Evolutionary conservation across 1,284 basidiomycete genomes (phyloP).

Genomic region (Xerocomus subilludens): DNA sequence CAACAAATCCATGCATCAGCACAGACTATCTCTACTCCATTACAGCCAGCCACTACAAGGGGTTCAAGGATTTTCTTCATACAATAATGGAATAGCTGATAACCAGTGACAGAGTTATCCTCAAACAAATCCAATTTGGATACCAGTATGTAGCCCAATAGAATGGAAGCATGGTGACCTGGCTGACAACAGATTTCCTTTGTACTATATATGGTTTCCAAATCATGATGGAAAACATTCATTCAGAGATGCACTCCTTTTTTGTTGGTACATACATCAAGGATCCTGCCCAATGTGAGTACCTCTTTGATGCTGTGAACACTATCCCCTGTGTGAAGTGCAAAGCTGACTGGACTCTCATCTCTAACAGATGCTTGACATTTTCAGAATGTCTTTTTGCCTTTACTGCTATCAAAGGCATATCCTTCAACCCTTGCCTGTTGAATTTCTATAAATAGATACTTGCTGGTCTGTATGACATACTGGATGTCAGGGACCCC

Average conservation of each 20-base stretch:
- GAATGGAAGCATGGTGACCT: conserved; percentile 45
- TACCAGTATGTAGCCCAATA: conserved; percentile 59
- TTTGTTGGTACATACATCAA: conserved; percentile 99
- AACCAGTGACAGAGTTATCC: conserved; percentile 37
- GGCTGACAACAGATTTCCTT: conserved; percentile 45
- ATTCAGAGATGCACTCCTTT: conserved; percentile 97
- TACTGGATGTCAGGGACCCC: no score
- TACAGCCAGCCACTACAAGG: conserved; percentile 50
- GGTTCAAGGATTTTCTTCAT: conserved; percentile 51
- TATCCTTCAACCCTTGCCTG: no score
- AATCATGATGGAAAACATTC: conserved; percentile 99
- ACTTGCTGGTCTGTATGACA: no score
- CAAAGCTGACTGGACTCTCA: conserved; percentile 95
- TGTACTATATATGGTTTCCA: conserved; percentile 99
- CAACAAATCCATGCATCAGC: no score
- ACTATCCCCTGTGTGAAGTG: conserved; percentile 92
- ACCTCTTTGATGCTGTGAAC: conserved; percentile 94
- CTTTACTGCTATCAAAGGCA: conserved; percentile 97
- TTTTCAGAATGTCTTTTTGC: conserved; percentile 95
- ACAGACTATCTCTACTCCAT: no score
- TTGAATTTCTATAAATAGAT: no score
- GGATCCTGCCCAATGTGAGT: conserved; percentile 84
- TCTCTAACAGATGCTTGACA: conserved; percentile 82
- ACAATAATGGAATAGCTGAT: conserved; percentile 57
- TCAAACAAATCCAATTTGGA: conserved; percentile 56